Evolutionary conservation across 2,329 filamentous ascomycete species (phyloP).

Genomic region (Erysiphe neolycopersici): DNA sequence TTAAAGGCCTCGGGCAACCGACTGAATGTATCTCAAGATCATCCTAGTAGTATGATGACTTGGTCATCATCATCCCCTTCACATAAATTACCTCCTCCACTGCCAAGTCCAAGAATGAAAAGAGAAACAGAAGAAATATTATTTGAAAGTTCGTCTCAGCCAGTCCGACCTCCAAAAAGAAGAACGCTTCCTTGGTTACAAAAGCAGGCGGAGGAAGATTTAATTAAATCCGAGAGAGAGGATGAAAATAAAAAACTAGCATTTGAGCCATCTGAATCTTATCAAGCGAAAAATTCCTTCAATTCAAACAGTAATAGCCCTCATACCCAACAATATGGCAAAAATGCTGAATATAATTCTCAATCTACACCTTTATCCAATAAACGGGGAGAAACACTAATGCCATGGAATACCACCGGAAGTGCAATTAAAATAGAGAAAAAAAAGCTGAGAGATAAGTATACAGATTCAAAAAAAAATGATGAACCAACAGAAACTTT

Average conservation of each 20-base stretch:
- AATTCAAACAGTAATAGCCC: too few species aligned
- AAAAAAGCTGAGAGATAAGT: constrained; percentile 41
- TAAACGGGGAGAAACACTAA: constrained; percentile 4
- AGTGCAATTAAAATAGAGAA: constrained; percentile 57
- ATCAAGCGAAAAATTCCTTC: too few species aligned
- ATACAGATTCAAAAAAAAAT: constrained; percentile 19
- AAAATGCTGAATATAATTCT: too few species aligned
- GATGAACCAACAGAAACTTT: background rate
- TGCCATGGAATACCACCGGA: constrained; percentile 45
- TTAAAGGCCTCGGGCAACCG: constrained; percentile 1
- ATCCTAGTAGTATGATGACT: constrained; percentile 11
- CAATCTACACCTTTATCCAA: background rate
- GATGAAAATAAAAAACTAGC: background rate
- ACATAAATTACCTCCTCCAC: constrained; percentile 15
- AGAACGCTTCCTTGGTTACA: constrained; percentile 12
- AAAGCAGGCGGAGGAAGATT: constrained; percentile 12
- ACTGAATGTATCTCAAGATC: constrained; percentile 2
- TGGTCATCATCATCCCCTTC: constrained; percentile 21
- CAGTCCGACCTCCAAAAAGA: constrained; percentile 15
- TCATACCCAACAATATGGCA: too few species aligned
- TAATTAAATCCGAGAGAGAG: constrained; percentile 3
- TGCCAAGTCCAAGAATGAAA: constrained; percentile 2
- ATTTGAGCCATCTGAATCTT: background rate
- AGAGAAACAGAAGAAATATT: constrained; percentile 1
- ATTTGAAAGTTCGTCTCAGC: background rate